Base-by-base conservation (phyloP, 192 early-diverging fungal genomes). In the Entomortierella beljakovae region DNA sequence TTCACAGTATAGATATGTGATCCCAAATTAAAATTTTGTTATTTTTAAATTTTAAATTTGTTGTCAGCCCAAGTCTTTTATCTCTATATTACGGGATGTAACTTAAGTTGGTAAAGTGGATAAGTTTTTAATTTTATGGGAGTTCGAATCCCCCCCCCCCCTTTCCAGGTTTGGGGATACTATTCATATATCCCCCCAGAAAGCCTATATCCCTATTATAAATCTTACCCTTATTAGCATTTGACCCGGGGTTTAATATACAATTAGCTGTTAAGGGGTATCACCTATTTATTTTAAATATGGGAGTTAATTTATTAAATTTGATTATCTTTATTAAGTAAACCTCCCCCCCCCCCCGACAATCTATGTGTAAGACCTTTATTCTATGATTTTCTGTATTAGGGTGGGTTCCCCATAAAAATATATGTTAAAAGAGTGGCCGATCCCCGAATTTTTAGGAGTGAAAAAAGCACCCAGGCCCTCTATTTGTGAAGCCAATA, bases 91-190 rank as follows among this genome's bases (percentile, higher is more conserved):
- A 46, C 43, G 6, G 43, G 15, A 46, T 46, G 43, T 46, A 46
- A 46, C 43, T 46, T 46, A 46, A 46, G 43, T 16, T 11, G 43
- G 43, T 46, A 46, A 46, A 46, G 43, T 46, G 15, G 3, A 46
- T 4, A 10, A 10, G 43, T 3, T 46, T 46, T 46, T 46, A 20
- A 46, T 46, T 20, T 46, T 46, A 71, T 63, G 59, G 46, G 60
- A 63, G 70, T 71, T 71, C 70, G 59, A 71, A 49, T 63, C 57
- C 63, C 52, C 56, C 59, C 70, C 51, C 56, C 63, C 59, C 43
- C 57, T 53, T 57, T 56, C 31, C n/a, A 55, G 43, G 6, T 13
- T 13, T 38, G 48, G 43, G 20, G 51, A 46, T 40, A 40, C 37
- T 40, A 40, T 10, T 16, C 11, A 4, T 46, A 20, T 46, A 46